These are phyloP conservation scores for Mrakia frigida DNA, from an alignment of 768 basidiomycete genomes.

Conservation along the genomic window DNA sequence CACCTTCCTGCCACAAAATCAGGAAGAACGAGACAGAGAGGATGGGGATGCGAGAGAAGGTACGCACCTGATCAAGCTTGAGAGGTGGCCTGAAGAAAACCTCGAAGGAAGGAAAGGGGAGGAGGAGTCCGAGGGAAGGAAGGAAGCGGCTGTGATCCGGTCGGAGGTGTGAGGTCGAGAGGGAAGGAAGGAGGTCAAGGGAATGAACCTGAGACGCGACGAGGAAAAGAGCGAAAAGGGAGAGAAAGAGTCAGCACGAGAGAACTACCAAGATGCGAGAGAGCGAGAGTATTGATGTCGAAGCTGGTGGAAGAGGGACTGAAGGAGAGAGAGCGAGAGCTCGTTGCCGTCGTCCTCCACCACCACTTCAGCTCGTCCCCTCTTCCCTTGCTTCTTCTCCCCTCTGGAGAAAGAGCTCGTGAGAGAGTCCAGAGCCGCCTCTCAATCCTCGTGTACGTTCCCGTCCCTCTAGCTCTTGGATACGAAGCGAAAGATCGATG, in stretches of 20 bases:
- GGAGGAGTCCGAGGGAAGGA: not conserved
- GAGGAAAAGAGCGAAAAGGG: not conserved
- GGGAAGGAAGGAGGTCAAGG: not conserved
- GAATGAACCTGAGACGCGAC: not conserved
- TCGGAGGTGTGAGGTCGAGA: not conserved
- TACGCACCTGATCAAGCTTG: not conserved
- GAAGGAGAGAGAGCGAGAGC: not conserved
- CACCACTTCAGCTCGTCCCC: not conserved
- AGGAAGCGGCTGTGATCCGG: conserved; percentile 3
- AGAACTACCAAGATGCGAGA: not conserved
- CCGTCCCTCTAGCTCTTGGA: too few species aligned
- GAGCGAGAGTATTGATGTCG: not conserved
- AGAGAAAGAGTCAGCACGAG: not conserved
- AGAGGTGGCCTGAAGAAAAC: not conserved
- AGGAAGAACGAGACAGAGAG: not conserved
- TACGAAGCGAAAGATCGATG: too few species aligned
- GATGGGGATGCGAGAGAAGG: not conserved
- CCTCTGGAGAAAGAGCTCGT: not conserved
- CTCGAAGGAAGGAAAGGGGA: not conserved
- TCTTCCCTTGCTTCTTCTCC: not conserved
- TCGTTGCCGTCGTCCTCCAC: not conserved
- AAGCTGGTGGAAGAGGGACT: too few species aligned
- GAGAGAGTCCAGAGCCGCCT: not conserved
- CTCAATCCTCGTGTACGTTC: not conserved
- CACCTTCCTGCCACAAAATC: not conserved